phyloP scores from a whole-genome alignment of 768 basidiomycete species.

The Roridomyces roridus region DNA sequence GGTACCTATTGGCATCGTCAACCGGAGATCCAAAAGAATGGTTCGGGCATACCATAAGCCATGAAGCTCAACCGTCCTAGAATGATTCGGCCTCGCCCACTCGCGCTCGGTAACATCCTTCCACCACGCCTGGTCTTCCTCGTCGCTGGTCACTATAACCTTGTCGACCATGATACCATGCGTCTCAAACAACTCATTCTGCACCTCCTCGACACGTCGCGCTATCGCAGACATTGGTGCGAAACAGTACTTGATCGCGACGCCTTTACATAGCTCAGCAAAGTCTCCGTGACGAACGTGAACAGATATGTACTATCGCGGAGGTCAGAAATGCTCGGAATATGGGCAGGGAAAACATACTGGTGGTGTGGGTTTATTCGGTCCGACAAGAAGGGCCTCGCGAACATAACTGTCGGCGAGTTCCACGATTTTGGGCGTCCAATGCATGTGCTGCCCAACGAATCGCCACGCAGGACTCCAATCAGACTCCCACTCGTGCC shows the following conservation, averaged over 20 bases:
- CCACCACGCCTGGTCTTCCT: constrained; percentile 39
- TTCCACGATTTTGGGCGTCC: constrained; percentile 24
- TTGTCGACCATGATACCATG: constrained; percentile 26
- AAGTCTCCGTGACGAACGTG: constrained; percentile 43
- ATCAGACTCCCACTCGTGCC: constrained; percentile 34
- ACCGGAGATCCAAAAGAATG: no score
- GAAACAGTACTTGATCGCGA: constrained; percentile 32
- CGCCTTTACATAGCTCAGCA: constrained; percentile 27
- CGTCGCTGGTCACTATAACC: constrained; percentile 48
- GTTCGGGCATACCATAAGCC: constrained; percentile 42
- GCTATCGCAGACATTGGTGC: constrained; percentile 34
- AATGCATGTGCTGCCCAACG: constrained; percentile 32
- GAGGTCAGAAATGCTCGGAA: neutral
- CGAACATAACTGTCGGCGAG: constrained; percentile 29
- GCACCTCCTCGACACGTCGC: constrained; percentile 37
- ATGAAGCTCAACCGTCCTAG: constrained; percentile 15
- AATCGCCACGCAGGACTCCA: constrained; percentile 37
- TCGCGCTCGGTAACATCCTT: constrained; percentile 28
- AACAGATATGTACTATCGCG: constrained; percentile 35
- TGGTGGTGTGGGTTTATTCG: constrained; percentile 27
- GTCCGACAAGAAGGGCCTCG: constrained; percentile 17
- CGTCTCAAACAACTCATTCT: constrained; percentile 28
- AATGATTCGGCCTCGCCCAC: constrained; percentile 10
- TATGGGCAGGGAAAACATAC: constrained; percentile 34
- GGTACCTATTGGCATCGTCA: constrained; percentile 35